These are phyloP conservation scores for Diospyros kaki DNA, from an alignment of 148 eudicot genomes.

Conservation along the genomic window DNA sequence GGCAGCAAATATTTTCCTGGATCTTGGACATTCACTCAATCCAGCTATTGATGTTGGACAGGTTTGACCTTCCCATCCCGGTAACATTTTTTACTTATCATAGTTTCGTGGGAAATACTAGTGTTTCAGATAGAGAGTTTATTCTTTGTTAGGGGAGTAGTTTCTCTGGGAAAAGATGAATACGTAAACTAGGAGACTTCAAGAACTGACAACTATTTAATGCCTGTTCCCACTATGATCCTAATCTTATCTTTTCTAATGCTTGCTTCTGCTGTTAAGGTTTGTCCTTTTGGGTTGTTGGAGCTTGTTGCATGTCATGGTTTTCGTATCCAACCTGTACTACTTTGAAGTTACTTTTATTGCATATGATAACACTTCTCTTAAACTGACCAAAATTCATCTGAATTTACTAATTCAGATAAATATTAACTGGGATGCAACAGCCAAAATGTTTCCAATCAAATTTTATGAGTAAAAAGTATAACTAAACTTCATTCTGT, in stretches of 20 bases:
- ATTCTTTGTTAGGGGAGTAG: neutral
- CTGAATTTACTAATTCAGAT: neutral
- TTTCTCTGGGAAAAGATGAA: neutral
- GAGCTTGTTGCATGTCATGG: too few species aligned
- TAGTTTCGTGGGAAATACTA: neutral
- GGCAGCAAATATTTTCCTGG: slow-evolving; percentile 66
- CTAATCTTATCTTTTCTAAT: too few species aligned
- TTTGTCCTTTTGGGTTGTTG: too few species aligned
- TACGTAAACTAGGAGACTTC: neutral
- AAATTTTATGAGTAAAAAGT: neutral
- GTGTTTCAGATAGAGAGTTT: neutral
- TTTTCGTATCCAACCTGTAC: too few species aligned
- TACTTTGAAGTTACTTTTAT: neutral
- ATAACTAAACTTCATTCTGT: neutral
- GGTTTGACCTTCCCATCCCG: slow-evolving; percentile 31
- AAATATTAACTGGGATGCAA: neutral
- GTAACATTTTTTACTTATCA: neutral
- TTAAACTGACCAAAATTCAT: neutral
- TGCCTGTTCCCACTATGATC: neutral
- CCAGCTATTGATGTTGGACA: slow-evolving; percentile 98
- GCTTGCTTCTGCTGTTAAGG: too few species aligned
- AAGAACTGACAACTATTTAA: neutral
- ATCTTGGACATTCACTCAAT: slow-evolving; percentile 89
- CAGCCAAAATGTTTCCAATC: neutral
- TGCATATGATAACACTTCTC: neutral